phyloP scores from a whole-genome alignment of 371 early-diverging fungal species.

The Capillidium rhysosporum region DNA sequence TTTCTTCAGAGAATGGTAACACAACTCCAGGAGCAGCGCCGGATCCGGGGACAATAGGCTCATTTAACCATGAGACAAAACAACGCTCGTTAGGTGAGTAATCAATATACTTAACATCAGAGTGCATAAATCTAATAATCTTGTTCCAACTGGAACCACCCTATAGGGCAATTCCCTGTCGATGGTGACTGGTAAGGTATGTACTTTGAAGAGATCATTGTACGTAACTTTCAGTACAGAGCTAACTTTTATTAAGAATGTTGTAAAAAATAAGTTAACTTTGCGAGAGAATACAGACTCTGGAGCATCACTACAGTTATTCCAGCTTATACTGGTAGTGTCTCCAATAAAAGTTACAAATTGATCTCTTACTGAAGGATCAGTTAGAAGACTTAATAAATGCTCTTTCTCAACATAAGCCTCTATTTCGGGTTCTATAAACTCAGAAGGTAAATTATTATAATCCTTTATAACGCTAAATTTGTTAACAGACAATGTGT shows the following conservation, averaged over 20 bases:
- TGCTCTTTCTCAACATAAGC: slow-evolving; percentile 35
- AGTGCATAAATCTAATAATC: slow-evolving; percentile 81
- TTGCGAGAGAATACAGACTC: slow-evolving; percentile 50
- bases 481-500: slow-evolving; percentile 61
- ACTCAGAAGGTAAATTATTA: slow-evolving; percentile 51
- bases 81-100: slow-evolving; percentile 87
- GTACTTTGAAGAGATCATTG: slow-evolving; percentile 90
- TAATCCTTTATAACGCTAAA: slow-evolving; percentile 83
- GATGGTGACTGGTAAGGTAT: slow-evolving; percentile 83
- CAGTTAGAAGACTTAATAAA: slow-evolving; percentile 73
- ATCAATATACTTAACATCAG: slow-evolving; percentile 75
- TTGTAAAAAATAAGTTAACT: slow-evolving; percentile 17
- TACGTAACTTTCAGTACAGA: slow-evolving; percentile 89
- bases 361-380: slow-evolving; percentile 77
- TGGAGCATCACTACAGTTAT: slow-evolving; percentile 66
- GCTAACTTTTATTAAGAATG: slow-evolving; percentile 15
- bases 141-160: slow-evolving; percentile 85
- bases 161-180: slow-evolving; percentile 89
- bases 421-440: slow-evolving; percentile 40
- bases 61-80: slow-evolving; percentile 78
- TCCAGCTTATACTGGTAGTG: slow-evolving; percentile 71
- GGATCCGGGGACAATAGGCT: slow-evolving; percentile 46
- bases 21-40: slow-evolving; percentile 22
- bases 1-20: slow-evolving; percentile 44
- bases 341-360: slow-evolving; percentile 70